Evolutionary conservation across 2,329 filamentous ascomycete species (phyloP).

Genomic region (Aspergillus udagawae): DNA sequence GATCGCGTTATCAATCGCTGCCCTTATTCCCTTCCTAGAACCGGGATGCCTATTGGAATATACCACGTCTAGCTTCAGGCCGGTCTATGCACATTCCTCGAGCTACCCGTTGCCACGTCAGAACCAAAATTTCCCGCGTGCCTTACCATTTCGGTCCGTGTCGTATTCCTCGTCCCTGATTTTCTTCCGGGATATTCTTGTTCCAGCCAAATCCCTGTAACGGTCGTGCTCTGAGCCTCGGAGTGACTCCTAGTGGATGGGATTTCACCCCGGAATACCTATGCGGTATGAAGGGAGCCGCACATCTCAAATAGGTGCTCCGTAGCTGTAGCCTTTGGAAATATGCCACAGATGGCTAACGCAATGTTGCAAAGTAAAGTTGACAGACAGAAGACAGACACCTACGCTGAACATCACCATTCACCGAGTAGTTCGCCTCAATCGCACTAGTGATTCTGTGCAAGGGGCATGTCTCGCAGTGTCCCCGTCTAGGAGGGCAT

Average conservation of each 20-base stretch:
- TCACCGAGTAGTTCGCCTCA: neutral
- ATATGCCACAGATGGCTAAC: no score
- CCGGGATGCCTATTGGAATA: neutral
- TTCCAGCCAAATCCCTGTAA: neutral
- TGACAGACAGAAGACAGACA: neutral
- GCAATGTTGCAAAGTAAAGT: neutral
- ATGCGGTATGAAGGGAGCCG: neutral
- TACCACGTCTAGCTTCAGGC: neutral
- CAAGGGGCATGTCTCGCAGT: neutral
- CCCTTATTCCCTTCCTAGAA: neutral
- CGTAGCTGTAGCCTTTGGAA: neutral
- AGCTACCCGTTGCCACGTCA: neutral
- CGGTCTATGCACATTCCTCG: neutral
- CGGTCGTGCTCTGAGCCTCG: no score
- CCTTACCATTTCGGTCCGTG: neutral
- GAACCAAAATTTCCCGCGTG: neutral
- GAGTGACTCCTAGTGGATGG: no score
- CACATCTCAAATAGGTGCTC: neutral
- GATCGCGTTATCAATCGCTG: no score
- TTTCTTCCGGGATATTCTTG: neutral
- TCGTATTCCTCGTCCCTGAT: neutral
- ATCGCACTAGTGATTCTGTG: neutral
- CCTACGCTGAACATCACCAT: neutral
- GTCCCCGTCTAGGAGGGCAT: neutral
- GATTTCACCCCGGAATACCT: neutral